Conservation (phyloP, 2,329 filamentous ascomycete genomes). For the Fusarium liriodendri region DNA sequence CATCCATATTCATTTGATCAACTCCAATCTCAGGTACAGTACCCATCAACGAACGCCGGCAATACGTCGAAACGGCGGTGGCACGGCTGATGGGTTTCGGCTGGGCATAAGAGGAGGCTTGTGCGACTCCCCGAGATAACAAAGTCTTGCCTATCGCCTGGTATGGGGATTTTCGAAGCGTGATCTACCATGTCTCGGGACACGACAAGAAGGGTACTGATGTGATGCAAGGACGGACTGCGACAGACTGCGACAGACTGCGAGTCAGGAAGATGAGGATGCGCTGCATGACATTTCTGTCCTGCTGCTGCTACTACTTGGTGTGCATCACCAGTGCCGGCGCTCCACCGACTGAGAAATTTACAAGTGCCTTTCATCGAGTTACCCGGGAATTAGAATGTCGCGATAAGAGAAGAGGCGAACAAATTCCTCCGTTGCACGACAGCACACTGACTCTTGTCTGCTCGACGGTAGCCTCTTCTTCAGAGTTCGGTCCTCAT, state of each 20-base stretch:
- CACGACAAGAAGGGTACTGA: not conserved
- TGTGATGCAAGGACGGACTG: not conserved
- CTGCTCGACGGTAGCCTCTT: not conserved
- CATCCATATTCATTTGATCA: not conserved
- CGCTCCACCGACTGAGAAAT: slow-evolving; percentile 13
- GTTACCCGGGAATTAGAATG: not conserved
- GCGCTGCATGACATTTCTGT: slow-evolving; percentile 18
- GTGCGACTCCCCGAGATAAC: slow-evolving; percentile 7
- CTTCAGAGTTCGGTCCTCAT: slow-evolving; percentile 1
- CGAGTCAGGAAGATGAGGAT: slow-evolving; percentile 6
- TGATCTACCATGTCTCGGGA: slow-evolving; percentile 20
- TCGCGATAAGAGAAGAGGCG: not conserved
- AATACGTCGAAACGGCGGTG: slow-evolving; percentile 15
- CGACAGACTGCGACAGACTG: slow-evolving; percentile 9
- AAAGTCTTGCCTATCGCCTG: not conserved
- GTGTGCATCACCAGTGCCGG: slow-evolving; percentile 17
- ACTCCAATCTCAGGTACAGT: not conserved
- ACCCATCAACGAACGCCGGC: not conserved
- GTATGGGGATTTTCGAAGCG: slow-evolving; percentile 9
- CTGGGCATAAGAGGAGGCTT: slow-evolving; percentile 9
- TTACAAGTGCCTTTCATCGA: not conserved
- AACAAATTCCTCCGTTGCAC: not conserved
- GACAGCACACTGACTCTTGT: not conserved
- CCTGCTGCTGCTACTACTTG: not conserved
- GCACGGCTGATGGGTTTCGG: not conserved